Conservation (phyloP, 257 asterid species). For the Fraxinus anomala region DNA sequence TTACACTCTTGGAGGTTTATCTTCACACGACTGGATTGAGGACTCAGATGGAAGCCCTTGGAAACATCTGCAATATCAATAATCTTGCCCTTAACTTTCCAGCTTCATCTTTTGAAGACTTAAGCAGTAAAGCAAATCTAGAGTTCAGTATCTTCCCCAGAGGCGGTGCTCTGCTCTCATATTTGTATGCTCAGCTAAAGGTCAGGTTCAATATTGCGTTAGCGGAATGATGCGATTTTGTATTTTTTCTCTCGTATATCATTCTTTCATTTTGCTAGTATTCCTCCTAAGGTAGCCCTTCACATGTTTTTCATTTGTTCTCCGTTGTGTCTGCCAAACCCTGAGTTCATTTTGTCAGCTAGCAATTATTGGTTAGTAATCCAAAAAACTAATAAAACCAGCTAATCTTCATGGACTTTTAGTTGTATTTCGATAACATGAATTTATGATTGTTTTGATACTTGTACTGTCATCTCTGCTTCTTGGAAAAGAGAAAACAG, state of each 20-base stretch:
- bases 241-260: constrained; percentile 22
- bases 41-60: constrained; percentile 88
- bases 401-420: constrained; percentile 8
- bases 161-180: constrained; percentile 82
- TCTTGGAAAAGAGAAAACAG: not conserved
- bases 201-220: constrained; percentile 40
- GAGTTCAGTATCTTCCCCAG: constrained; percentile 68
- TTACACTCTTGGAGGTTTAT: constrained; percentile 82
- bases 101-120: constrained; percentile 51
- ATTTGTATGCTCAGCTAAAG: constrained; percentile 81
- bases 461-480: constrained; percentile 6
- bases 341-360: constrained; percentile 9
- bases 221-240: constrained; percentile 23
- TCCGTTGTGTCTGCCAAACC: constrained; percentile 19
- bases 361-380: constrained; percentile 16
- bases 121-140: constrained; percentile 50
- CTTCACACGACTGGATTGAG: constrained; percentile 76
- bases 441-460: constrained; percentile 14
- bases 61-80: constrained; percentile 72
- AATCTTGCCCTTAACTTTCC: constrained; percentile 62
- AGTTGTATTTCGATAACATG: constrained; percentile 15
- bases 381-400: constrained; percentile 3
- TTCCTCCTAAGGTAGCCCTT: constrained; percentile 24
- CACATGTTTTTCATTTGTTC: constrained; percentile 21
- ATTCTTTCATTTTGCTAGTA: constrained; percentile 10